A percentile compares a stretch with the other conserved stretches of the same genome.
These are phyloP conservation scores for Flaveria ramosissima DNA, from an alignment of 129 eudicot genomes.

Conservation along the genomic window DNA sequence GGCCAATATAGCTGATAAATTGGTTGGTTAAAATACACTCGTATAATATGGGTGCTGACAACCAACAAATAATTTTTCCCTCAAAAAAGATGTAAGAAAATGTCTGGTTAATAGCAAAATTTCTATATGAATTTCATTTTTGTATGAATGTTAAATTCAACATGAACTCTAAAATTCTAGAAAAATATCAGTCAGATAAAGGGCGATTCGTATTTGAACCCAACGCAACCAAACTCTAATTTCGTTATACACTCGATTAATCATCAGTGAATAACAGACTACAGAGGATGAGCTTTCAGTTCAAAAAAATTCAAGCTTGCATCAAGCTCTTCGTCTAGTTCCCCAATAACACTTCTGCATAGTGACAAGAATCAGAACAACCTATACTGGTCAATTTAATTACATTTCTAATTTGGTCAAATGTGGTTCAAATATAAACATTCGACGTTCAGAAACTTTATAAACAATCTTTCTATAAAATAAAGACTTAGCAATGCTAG, in stretches of 20 bases:
- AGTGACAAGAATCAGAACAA: not conserved
- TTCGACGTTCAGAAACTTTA: not conserved
- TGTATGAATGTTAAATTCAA: not conserved
- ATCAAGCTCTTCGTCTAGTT: conserved; percentile 83
- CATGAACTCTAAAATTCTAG: not conserved
- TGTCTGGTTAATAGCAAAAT: not conserved
- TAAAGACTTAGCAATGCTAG: not conserved
- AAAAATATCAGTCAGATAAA: too few species aligned
- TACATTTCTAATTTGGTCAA: not conserved
- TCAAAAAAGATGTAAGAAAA: not conserved
- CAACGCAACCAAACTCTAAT: not conserved
- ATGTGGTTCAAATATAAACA: not conserved
- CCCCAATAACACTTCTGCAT: conserved; percentile 89
- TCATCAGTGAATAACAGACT: conserved; percentile 74
- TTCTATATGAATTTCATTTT: not conserved
- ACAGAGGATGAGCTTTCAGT: conserved; percentile 82
- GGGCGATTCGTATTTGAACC: not conserved
- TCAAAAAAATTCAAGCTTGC: conserved; percentile 65
- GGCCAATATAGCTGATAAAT: too few species aligned
- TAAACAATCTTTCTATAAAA: not conserved
- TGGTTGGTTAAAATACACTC: too few species aligned
- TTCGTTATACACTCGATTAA: not conserved
- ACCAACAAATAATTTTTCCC: not conserved
- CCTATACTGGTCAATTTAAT: not conserved
- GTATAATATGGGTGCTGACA: not conserved